Percentiles rank a stretch among this genome's conserved stretches.
Conservation (phyloP, 306 rosid genomes). For the Erythrophleum fordii region DNA sequence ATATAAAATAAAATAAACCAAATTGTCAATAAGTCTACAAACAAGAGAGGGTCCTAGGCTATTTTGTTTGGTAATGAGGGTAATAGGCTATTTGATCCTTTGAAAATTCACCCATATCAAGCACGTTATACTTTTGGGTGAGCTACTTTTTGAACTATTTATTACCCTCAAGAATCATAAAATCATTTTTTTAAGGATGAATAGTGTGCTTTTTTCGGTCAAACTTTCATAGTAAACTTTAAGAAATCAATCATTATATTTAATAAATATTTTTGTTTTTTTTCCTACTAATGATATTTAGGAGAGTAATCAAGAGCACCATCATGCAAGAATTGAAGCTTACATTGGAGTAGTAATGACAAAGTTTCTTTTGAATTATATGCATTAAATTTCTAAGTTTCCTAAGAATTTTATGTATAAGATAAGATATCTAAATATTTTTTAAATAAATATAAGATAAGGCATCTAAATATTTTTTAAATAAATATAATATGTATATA, state of each 20-base stretch:
- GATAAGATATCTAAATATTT: not conserved
- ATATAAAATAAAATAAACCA: not conserved
- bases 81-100: not conserved
- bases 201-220: not conserved
- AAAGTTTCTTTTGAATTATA: constrained; percentile 12
- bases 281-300: not conserved
- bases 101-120: not conserved
- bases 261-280: not conserved
- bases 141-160: constrained; percentile 3
- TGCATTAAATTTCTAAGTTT: not conserved
- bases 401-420: not conserved
- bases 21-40: not conserved
- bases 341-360: not conserved
- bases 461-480: too few species aligned
- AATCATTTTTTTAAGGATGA: constrained; percentile 15
- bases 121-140: not conserved
- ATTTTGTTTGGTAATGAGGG: too few species aligned
- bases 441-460: too few species aligned
- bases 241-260: constrained; percentile 13
- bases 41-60: not conserved
- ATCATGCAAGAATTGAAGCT: constrained; percentile 18
- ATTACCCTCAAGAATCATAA: constrained; percentile 5
- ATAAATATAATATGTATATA: too few species aligned
- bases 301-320: constrained; percentile 11
- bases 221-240: constrained; percentile 15